Conservation (phyloP, 2,329 filamentous ascomycete species). For the Dactylellina drechsleri region DNA sequence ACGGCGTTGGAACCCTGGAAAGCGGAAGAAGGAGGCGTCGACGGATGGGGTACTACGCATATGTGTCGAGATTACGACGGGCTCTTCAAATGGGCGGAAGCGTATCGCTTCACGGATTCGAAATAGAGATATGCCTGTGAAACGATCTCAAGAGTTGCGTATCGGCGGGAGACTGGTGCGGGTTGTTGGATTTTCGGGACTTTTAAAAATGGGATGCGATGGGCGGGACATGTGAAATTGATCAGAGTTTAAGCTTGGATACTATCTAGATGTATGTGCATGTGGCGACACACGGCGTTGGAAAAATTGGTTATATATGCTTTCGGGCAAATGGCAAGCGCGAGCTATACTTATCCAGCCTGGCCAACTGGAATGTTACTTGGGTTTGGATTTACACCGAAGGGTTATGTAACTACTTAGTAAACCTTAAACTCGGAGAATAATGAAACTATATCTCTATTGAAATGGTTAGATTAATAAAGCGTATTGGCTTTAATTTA, state of each 20-base stretch:
- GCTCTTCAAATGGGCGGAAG: constrained; percentile 10
- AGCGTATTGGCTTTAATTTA: too few species aligned
- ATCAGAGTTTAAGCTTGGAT: too few species aligned
- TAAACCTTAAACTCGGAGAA: constrained; percentile 1
- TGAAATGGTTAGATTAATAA: too few species aligned
- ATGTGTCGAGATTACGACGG: constrained; percentile 12
- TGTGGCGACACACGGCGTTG: constrained; percentile 4
- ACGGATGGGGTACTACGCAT: constrained; percentile 11
- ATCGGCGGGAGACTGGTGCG: too few species aligned
- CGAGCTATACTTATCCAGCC: constrained; percentile 7
- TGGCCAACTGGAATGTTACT: constrained; percentile 15
- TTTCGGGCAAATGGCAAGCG: constrained; percentile 13
- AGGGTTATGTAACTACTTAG: constrained; percentile 6
- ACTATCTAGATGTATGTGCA: background rate
- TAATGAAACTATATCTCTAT: too few species aligned
- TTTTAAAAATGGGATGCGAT: too few species aligned
- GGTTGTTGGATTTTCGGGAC: too few species aligned
- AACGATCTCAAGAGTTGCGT: too few species aligned
- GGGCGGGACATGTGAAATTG: too few species aligned
- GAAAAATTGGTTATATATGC: constrained; percentile 17
- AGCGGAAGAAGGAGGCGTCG: constrained; percentile 58
- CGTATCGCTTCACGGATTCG: constrained; percentile 8
- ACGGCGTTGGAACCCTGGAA: constrained; percentile 59
- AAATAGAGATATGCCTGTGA: background rate
- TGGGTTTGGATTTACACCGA: constrained; percentile 6